Conservation (phyloP, 305 asterid species). For the Fraxinus baroniana region DNA sequence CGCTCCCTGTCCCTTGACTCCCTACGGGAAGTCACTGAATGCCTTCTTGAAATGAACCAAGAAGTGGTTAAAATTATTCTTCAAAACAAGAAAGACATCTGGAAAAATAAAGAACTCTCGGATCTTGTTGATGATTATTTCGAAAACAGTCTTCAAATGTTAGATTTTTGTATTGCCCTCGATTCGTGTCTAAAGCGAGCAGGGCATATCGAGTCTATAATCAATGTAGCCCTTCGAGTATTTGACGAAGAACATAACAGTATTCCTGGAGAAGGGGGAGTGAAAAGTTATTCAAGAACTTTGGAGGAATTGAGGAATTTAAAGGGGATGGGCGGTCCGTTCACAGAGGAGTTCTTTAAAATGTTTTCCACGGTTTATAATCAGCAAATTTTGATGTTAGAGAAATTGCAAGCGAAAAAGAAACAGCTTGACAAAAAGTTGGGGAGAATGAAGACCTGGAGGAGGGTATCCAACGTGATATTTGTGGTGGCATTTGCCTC, state of each 20-base stretch:
- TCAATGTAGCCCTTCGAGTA: conserved; percentile 52
- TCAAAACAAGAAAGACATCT: conserved; percentile 58
- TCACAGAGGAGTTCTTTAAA: conserved; percentile 53
- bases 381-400: conserved; percentile 53
- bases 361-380: conserved; percentile 46
- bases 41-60: conserved; percentile 71
- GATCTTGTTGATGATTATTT: conserved; percentile 86
- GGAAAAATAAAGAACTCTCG: conserved; percentile 63
- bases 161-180: conserved; percentile 73
- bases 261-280: conserved; percentile 20
- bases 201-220: conserved; percentile 43
- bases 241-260: conserved; percentile 52
- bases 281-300: conserved; percentile 39
- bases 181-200: conserved; percentile 60
- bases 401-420: conserved; percentile 49
- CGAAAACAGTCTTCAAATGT: conserved; percentile 61
- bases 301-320: conserved; percentile 61
- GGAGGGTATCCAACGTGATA: conserved; percentile 61
- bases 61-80: conserved; percentile 67
- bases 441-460: conserved; percentile 49
- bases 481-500: conserved; percentile 67
- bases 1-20: conserved; percentile 77
- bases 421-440: conserved; percentile 56
- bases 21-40: conserved; percentile 63
- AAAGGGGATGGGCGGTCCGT: conserved; percentile 55